Base-by-base conservation (phyloP, 805 yeast species). In the Lipomyces mesembrius region DNA sequence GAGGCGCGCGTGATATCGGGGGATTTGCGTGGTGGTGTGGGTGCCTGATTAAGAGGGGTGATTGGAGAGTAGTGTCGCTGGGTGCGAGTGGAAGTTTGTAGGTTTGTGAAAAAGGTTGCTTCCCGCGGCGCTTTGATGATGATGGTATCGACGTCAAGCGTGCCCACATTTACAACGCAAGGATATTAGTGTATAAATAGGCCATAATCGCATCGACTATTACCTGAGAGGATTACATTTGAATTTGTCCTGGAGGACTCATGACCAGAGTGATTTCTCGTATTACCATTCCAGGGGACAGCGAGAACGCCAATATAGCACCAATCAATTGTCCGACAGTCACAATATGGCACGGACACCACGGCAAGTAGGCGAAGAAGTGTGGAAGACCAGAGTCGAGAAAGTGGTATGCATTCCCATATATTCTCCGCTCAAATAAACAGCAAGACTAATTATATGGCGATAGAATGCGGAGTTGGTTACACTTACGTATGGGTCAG, bases 401-500 rank as follows among this genome's bases (percentile, higher is more conserved):
- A 94, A 94, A 78, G 88, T 94, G 66, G 90, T 86, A 80, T 59
- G 90, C 84, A 27, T 7, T 22, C 29, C 51, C 37, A 27, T 46
- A 58, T n/a, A 25, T 25, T 17, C 35, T 34, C 32, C 35, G 22
- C 39, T n/a, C 27, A 17, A 55, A 27, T 37, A 22, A 43, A 11
- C 37, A 12, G 17, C 25, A n/a, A 17, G 25, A 8, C 22, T 59
- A 25, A 59, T 11, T 14, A 17, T 20, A n/a, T 4, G 73, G 66
- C 64, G 32, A 29, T 63, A 87, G 89, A 95, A 93, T 76, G 88
- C 97, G 1, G 99, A 95, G 78, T 83, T 95, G 61, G 91, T 95
- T 79, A 91, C 97, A n/a, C 80, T 95, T 66, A 94, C 97, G 0
- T 95, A 95, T 74, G 99, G 99, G 9, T 88, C 97, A 2, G 86